Percentiles rank a stretch among this genome's conserved stretches.
These are phyloP conservation scores for Cardamine resedifolia DNA, from an alignment of 345 rosid genomes.

Conservation along the genomic window DNA sequence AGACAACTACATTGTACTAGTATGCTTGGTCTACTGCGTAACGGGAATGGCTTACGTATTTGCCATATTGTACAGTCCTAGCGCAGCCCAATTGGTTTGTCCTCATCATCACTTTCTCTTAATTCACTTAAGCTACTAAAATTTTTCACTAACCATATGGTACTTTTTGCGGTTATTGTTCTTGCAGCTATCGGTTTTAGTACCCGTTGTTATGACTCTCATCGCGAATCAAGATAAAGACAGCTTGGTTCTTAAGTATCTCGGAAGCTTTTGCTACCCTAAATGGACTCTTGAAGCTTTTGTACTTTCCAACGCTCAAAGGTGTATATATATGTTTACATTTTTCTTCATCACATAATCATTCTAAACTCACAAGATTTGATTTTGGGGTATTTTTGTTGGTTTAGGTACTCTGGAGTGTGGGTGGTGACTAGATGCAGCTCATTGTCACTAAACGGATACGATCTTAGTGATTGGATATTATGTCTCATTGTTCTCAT, in stretches of 20 bases:
- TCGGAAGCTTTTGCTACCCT: slow-evolving; percentile 65
- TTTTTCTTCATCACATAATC: background rate
- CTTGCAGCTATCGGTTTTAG: slow-evolving; percentile 75
- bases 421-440: slow-evolving; percentile 68
- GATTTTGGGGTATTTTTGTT: background rate
- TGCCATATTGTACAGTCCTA: slow-evolving; percentile 66
- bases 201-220: slow-evolving; percentile 80
- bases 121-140: background rate
- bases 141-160: background rate
- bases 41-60: slow-evolving; percentile 81
- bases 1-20: slow-evolving; percentile 65
- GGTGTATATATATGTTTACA: slow-evolving; percentile 24
- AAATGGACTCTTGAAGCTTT: slow-evolving; percentile 89
- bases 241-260: slow-evolving; percentile 41
- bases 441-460: slow-evolving; percentile 49
- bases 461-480: slow-evolving; percentile 60
- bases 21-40: slow-evolving; percentile 83
- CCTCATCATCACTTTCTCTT: background rate
- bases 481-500: slow-evolving; percentile 48
- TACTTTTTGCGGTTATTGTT: background rate
- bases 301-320: slow-evolving; percentile 72
- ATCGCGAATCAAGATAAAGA: slow-evolving; percentile 66
- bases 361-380: background rate
- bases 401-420: slow-evolving; percentile 58
- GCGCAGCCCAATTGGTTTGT: slow-evolving; percentile 83